These are phyloP conservation scores for Hypoxylon trugodes DNA, from an alignment of 495 filamentous ascomycete species.

Conservation along the genomic window DNA sequence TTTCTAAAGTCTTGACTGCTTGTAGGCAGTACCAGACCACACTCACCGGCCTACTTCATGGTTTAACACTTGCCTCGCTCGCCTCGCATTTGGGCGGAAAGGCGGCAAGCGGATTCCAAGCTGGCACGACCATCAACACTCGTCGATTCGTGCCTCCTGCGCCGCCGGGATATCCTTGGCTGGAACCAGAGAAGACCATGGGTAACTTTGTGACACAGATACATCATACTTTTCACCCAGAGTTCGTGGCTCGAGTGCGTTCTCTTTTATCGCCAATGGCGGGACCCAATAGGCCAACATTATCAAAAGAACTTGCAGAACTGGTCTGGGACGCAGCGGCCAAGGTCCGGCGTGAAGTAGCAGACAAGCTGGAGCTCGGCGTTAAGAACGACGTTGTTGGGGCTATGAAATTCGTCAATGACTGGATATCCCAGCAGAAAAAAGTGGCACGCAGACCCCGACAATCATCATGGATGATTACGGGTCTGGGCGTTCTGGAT, in stretches of 20 bases:
- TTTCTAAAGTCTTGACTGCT: slow-evolving; percentile 16
- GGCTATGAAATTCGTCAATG: slow-evolving; percentile 25
- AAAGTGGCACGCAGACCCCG: slow-evolving; percentile 29
- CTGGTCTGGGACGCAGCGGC: slow-evolving; percentile 18
- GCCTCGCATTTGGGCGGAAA: slow-evolving; percentile 18
- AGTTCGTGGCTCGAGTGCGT: slow-evolving; percentile 22
- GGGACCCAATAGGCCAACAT: neutral
- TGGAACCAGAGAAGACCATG: slow-evolving; percentile 21
- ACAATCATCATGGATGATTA: slow-evolving; percentile 36
- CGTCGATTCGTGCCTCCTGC: slow-evolving; percentile 17
- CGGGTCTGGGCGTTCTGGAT: slow-evolving; percentile 36
- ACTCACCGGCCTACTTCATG: slow-evolving; percentile 41
- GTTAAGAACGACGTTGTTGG: slow-evolving; percentile 34
- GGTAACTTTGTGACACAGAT: slow-evolving; percentile 30
- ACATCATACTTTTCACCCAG: slow-evolving; percentile 8
- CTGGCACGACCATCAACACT: slow-evolving; percentile 11
- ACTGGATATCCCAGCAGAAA: slow-evolving; percentile 28
- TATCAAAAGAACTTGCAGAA: neutral
- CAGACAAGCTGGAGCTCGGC: slow-evolving; percentile 18
- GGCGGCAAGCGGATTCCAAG: slow-evolving; percentile 1
- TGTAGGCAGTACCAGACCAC: slow-evolving; percentile 36
- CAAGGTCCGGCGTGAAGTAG: slow-evolving; percentile 13
- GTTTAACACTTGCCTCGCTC: slow-evolving; percentile 20
- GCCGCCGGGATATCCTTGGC: slow-evolving; percentile 21
- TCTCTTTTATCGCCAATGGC: neutral